phyloP scores from a whole-genome alignment of 768 basidiomycete genomes.

The Asterophora lycoperdoides region DNA sequence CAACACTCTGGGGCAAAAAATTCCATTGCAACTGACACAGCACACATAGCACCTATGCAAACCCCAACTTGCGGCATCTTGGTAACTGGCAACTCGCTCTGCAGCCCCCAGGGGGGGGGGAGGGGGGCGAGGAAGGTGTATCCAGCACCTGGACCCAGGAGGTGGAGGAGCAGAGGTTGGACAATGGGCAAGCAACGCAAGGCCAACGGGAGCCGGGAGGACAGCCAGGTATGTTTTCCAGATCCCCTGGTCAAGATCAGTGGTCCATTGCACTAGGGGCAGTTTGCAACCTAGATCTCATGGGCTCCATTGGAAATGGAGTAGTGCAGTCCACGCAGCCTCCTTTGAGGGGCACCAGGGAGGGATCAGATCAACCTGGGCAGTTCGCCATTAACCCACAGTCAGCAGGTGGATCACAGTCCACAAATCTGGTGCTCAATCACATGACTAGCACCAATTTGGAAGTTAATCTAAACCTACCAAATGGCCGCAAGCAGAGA shows the following conservation, averaged over 20 bases:
- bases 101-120: not conserved
- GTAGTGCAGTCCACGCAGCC: not conserved
- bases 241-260: not conserved
- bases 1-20: not conserved
- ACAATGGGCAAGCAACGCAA: not conserved
- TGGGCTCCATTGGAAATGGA: not conserved
- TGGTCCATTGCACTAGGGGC: not conserved
- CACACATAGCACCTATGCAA: not conserved
- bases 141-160: not conserved
- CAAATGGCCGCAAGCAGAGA: not conserved
- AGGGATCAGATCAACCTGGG: not conserved
- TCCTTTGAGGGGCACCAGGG: not conserved
- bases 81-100: not conserved
- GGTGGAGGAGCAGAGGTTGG: not conserved
- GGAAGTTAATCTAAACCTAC: conserved; percentile 8
- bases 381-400: conserved; percentile 2
- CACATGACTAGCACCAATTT: not conserved
- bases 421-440: not conserved
- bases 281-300: not conserved
- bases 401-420: not conserved
- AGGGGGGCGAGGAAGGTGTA: too few species aligned
- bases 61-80: not conserved
- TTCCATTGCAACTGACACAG: conserved; percentile 1
- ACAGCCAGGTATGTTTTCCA: not conserved
- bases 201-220: not conserved